phyloP scores from a whole-genome alignment of 2,329 filamentous ascomycete species.

The Hypoxylon sp. region DNA sequence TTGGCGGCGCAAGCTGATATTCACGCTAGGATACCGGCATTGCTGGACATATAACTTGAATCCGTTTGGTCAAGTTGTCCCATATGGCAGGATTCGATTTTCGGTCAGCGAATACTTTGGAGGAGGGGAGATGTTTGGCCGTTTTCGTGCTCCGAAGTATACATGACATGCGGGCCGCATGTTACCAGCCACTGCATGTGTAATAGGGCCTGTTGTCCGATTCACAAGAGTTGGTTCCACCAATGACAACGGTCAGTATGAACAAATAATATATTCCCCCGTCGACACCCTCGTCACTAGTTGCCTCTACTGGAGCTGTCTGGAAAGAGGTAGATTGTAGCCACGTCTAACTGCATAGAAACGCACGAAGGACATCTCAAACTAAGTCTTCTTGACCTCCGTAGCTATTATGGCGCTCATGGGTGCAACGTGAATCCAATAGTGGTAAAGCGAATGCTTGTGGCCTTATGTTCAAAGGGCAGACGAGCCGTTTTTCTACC shows the following conservation, averaged over 20 bases:
- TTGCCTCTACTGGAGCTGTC: neutral
- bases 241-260: neutral
- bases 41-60: neutral
- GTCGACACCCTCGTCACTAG: neutral
- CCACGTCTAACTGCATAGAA: neutral
- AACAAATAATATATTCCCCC: neutral
- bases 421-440: neutral
- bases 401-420: neutral
- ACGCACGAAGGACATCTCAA: neutral
- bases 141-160: constrained; percentile 24
- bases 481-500: neutral
- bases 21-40: neutral
- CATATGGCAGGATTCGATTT: constrained; percentile 7
- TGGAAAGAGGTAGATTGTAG: neutral
- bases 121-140: neutral
- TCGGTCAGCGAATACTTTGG: neutral
- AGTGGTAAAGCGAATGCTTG: neutral
- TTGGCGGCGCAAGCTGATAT: neutral
- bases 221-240: neutral
- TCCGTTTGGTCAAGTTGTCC: constrained; percentile 15
- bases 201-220: neutral
- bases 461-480: neutral
- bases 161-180: neutral
- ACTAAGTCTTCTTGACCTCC: neutral
- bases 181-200: neutral